Evolutionary conservation across 2,329 filamentous ascomycete species (phyloP), one percentile per base, ranked within the genome.

Genomic region (Fusarium liriodendri): DNA sequence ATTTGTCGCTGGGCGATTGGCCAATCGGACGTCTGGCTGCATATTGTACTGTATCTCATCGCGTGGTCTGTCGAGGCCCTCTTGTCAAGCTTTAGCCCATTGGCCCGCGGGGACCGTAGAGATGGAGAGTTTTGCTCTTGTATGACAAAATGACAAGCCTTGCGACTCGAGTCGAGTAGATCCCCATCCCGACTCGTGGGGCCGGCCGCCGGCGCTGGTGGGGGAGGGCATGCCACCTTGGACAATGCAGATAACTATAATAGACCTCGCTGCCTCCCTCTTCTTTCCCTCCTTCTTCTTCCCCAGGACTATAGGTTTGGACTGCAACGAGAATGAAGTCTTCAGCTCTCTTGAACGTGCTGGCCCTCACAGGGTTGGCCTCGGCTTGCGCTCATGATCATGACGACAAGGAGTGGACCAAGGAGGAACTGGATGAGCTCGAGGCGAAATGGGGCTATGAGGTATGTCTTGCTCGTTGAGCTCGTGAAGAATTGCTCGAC

Each of bases 361-460:
- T 82, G 54, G 72, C 79, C 27, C 63, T 79, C 67, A 72, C 75
- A 45, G 76, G 77, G 13, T 66, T 80, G 64, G 75, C 78, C 4
- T 68, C 70, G 7, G 77, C 76, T 11, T 82, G 80, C 38, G 75
- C 75, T 32, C 76, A 82, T 64, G 78, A 79, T 40, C 75, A 80
- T 70, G 79, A 83, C 68, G 81, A 82, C 66, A 83, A 83, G 71
- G 82, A 85, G 61, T 90, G 86, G 83, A 84, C 83, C 22, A 83
- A 85, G 69, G 87, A 89, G 72, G 84, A 87, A 67, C 79, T 88
- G 27, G 85, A 85, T 18, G 87, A 89, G 76, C 80, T 90, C 50
- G 85, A 90, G 77, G 81, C 81, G 58, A 90, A 89, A 85, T 90
- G 89, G 89, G 87, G 88, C 2, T 83, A 83, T 54, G 89, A 90